phyloP scores from a whole-genome alignment of 257 asterid species.

The Gentiana dahurica region DNA sequence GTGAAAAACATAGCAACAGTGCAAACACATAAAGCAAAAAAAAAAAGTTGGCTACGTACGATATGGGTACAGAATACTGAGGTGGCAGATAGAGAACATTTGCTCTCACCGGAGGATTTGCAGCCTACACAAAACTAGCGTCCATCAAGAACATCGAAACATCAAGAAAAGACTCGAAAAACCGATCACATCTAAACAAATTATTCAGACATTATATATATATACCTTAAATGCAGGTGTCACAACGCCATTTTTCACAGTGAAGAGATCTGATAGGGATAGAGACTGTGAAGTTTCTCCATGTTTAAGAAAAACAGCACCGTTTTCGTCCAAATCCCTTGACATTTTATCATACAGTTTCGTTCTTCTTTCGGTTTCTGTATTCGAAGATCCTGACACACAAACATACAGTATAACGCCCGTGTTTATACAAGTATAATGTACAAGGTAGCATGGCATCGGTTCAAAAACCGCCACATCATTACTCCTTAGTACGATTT shows the following conservation, averaged over 20 bases:
- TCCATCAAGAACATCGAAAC: slow-evolving; percentile 7
- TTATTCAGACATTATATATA: slow-evolving; percentile 1
- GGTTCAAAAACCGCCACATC: too few species aligned
- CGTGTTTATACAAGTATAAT: too few species aligned
- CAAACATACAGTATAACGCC: neutral
- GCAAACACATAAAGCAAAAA: slow-evolving; percentile 2
- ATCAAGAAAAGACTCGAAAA: neutral
- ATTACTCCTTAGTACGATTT: too few species aligned
- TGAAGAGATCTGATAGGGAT: slow-evolving; percentile 72
- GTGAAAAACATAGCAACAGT: neutral
- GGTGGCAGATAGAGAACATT: slow-evolving; percentile 66
- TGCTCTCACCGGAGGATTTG: slow-evolving; percentile 88
- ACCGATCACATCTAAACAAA: neutral
- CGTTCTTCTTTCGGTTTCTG: slow-evolving; percentile 56
- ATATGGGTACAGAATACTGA: slow-evolving; percentile 57
- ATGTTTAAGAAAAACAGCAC: slow-evolving; percentile 68
- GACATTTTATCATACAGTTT: slow-evolving; percentile 62
- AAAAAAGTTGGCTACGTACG: slow-evolving; percentile 42
- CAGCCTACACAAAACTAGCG: slow-evolving; percentile 38
- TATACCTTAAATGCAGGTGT: slow-evolving; percentile 64
- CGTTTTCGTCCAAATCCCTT: slow-evolving; percentile 69
- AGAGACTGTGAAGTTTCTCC: slow-evolving; percentile 93
- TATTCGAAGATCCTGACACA: slow-evolving; percentile 30
- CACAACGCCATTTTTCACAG: slow-evolving; percentile 48
- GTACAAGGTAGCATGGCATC: too few species aligned